Conservation (phyloP, 805 yeast species). For the Torulaspora delbrueckii region DNA sequence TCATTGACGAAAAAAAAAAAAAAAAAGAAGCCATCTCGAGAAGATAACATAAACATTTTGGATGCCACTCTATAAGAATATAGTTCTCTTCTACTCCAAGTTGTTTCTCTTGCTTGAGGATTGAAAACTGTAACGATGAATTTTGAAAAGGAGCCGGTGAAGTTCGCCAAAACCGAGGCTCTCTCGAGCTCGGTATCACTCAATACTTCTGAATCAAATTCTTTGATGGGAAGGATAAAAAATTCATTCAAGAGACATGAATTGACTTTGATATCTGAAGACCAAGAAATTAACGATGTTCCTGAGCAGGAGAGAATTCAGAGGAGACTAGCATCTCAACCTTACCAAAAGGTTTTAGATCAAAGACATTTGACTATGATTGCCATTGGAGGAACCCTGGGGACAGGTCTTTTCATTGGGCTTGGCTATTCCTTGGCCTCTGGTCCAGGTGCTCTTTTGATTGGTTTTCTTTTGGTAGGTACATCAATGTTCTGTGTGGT, state of each 20-base stretch:
- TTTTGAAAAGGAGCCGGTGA: neutral
- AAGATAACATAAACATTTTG: too few relatives aligned
- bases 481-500: slow-evolving; percentile 29
- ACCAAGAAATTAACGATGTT: slow-evolving; percentile 3
- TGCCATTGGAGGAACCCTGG: slow-evolving; percentile 33
- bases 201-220: neutral
- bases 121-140: neutral
- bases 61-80: too few relatives aligned
- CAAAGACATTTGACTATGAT: slow-evolving; percentile 32
- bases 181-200: neutral
- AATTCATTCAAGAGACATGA: neutral
- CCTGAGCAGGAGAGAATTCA: slow-evolving; percentile 12
- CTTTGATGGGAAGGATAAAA: neutral
- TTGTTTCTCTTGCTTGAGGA: too few relatives aligned
- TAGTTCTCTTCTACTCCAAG: too few relatives aligned
- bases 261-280: slow-evolving; percentile 1
- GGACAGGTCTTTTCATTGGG: slow-evolving; percentile 33
- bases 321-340: slow-evolving; percentile 16
- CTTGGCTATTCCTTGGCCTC: slow-evolving; percentile 24
- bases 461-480: slow-evolving; percentile 28
- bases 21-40: too few relatives aligned
- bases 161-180: neutral
- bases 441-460: slow-evolving; percentile 29
- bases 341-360: slow-evolving; percentile 16
- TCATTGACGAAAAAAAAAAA: too few relatives aligned